Conservation (phyloP, 257 asterid genomes). For the Buddleja alternifolia region DNA sequence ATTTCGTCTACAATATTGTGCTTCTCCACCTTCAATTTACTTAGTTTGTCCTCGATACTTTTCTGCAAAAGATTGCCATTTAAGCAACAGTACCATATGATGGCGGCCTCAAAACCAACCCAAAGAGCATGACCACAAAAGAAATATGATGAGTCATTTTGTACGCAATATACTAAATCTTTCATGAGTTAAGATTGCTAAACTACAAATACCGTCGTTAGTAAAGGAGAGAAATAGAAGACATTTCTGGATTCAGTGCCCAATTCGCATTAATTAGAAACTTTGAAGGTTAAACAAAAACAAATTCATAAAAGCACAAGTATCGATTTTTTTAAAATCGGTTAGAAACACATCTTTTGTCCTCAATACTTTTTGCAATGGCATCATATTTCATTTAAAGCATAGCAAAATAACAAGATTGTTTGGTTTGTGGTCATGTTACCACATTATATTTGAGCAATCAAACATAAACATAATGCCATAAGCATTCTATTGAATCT, state of each 20-base stretch:
- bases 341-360: not conserved
- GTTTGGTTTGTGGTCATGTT: not conserved
- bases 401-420: not conserved
- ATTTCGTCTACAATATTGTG: constrained; percentile 73
- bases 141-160: constrained; percentile 11
- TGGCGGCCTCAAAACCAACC: constrained; percentile 18
- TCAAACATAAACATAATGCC: not conserved
- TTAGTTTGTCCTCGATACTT: constrained; percentile 88
- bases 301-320: not conserved
- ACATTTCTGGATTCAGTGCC: not conserved
- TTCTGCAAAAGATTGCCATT: constrained; percentile 56
- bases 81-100: constrained; percentile 23
- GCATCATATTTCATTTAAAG: constrained; percentile 1
- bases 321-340: not conserved
- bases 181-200: not conserved
- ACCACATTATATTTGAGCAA: constrained; percentile 1
- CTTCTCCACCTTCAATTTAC: constrained; percentile 76
- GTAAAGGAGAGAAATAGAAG: not conserved
- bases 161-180: constrained; percentile 13
- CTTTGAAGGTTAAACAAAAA: not conserved
- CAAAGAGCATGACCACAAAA: constrained; percentile 1
- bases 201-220: not conserved
- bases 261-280: not conserved
- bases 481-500: not conserved
- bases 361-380: too few species aligned